Conservation (phyloP, 1,139 yeast species). For the Diutina neorugosa region DNA sequence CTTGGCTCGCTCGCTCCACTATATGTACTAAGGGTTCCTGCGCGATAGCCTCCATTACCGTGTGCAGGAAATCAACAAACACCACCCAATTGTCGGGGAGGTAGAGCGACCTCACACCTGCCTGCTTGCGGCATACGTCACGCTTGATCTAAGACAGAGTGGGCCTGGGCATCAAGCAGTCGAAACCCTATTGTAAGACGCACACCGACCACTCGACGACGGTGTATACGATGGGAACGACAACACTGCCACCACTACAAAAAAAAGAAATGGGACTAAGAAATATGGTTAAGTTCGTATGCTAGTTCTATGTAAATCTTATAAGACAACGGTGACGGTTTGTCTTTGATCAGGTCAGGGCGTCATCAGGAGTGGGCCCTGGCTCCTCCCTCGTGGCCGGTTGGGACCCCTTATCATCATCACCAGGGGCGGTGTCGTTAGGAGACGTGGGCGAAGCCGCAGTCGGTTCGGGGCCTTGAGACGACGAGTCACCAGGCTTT, state of each 20-base stretch:
- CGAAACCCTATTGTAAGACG: too few species aligned
- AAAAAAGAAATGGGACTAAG: too few species aligned
- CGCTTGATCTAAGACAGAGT: neutral
- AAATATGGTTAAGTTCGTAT: too few species aligned
- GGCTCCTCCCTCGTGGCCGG: neutral
- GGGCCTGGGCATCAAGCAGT: too few species aligned
- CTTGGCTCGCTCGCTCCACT: neutral
- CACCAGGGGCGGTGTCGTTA: neutral
- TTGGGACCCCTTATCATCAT: neutral
- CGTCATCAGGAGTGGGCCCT: neutral
- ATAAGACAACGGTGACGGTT: too few species aligned
- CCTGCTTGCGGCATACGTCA: too few species aligned
- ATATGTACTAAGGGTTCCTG: neutral
- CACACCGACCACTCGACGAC: too few species aligned
- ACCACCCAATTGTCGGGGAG: neutral
- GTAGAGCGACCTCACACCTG: neutral
- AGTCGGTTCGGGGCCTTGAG: neutral
- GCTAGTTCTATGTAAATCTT: too few species aligned
- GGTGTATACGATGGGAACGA: neutral
- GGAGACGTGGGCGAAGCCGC: neutral
- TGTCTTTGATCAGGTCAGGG: neutral
- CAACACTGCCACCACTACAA: too few species aligned
- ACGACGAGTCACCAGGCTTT: constrained; percentile 7
- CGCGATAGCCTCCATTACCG: neutral
- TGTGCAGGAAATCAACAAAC: neutral